phyloP scores from a whole-genome alignment of 2,329 filamentous ascomycete genomes.

The Lomentospora prolificans region DNA sequence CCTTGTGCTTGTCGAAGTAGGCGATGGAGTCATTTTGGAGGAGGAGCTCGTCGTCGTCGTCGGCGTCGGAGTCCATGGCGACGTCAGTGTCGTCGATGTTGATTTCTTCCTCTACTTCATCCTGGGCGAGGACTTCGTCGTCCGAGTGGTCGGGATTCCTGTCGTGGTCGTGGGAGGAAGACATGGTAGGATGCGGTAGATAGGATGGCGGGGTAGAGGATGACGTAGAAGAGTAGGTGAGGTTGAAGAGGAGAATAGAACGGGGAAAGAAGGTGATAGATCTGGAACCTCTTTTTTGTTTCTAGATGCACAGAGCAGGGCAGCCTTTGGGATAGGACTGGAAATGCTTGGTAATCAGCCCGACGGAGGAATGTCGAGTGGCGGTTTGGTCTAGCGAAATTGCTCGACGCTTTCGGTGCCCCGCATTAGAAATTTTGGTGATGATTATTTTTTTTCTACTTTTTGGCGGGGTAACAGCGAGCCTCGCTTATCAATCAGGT shows the following conservation, averaged over 20 bases:
- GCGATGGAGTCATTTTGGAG: constrained; percentile 88
- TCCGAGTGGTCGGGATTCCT: constrained; percentile 6
- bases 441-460: background rate
- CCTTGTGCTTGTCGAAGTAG: constrained; percentile 83
- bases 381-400: no score
- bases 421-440: background rate
- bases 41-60: constrained; percentile 60
- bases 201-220: background rate
- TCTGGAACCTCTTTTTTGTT: no score
- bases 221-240: background rate
- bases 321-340: no score
- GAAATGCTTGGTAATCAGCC: background rate
- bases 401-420: no score
- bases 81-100: constrained; percentile 51
- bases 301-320: no score
- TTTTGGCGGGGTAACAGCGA: background rate
- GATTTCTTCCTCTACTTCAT: constrained; percentile 16
- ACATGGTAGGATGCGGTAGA: background rate
- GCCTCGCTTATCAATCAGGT: constrained; percentile 13
- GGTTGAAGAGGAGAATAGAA: background rate
- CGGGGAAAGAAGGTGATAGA: background rate
- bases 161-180: background rate
- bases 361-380: background rate
- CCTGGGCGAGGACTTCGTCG: constrained; percentile 10
- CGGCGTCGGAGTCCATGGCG: constrained; percentile 69